Percentiles rank a stretch among this genome's conserved stretches.
These are phyloP conservation scores for Quercus ilex DNA, from an alignment of 306 rosid genomes.

Conservation along the genomic window DNA sequence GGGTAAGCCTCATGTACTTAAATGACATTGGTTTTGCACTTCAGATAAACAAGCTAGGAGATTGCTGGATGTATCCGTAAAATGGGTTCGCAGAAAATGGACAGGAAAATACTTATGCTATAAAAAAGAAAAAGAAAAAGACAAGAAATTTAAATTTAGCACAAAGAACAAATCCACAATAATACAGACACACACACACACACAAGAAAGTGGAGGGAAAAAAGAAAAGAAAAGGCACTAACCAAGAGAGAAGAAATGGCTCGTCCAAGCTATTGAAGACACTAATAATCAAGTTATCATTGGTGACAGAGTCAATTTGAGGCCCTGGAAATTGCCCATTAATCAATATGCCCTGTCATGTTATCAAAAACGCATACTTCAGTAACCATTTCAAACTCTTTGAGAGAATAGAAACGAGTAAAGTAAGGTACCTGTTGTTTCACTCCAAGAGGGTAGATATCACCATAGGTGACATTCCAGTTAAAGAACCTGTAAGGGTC, in stretches of 20 bases:
- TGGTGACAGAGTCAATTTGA: constrained; percentile 71
- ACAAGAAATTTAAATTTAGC: background rate
- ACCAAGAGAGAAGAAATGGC: constrained; percentile 87
- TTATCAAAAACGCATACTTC: constrained; percentile 12
- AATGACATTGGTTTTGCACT: too few species aligned
- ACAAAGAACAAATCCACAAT: background rate
- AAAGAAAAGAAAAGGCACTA: constrained; percentile 10
- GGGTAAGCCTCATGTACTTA: too few species aligned
- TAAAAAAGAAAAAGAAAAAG: background rate
- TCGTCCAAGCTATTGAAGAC: constrained; percentile 80
- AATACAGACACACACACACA: background rate
- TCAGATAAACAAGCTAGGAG: too few species aligned
- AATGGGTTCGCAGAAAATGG: background rate
- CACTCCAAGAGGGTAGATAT: constrained; percentile 82
- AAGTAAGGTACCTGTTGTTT: constrained; percentile 55
- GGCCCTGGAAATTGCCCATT: constrained; percentile 96
- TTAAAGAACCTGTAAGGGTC: constrained; percentile 71
- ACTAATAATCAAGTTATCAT: constrained; percentile 77
- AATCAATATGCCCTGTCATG: constrained; percentile 74
- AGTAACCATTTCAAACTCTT: background rate
- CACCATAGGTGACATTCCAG: constrained; percentile 87
- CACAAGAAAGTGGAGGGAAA: background rate
- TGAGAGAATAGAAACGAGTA: background rate
- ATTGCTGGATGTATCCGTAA: background rate
- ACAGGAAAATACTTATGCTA: background rate